These are phyloP conservation scores for Juglanconis sp. DNA, from an alignment of 2,329 filamentous ascomycete species.

Conservation along the genomic window DNA sequence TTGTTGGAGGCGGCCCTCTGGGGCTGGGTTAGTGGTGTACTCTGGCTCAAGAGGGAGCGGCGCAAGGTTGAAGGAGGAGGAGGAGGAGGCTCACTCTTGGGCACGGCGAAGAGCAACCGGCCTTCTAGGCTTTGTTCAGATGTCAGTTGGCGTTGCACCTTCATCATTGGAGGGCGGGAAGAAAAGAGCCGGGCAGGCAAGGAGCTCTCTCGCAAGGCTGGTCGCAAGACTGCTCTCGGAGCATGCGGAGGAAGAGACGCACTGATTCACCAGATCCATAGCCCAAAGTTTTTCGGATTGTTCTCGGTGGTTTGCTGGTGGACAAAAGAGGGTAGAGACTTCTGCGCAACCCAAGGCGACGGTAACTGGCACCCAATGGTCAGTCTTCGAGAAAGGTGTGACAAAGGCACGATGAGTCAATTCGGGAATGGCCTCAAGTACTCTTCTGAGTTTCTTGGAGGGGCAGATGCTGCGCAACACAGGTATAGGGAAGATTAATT, in stretches of 20 bases:
- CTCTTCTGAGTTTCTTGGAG: not conserved
- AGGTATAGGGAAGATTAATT: not conserved
- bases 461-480: conserved; percentile 1
- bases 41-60: not conserved
- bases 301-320: not conserved
- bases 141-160: conserved; percentile 30
- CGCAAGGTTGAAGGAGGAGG: not conserved
- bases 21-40: conserved; percentile 21
- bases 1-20: conserved; percentile 91
- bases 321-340: not conserved
- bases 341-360: not conserved
- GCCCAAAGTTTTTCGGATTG: not conserved
- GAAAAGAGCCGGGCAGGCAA: not conserved
- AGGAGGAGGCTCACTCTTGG: conserved; percentile 72
- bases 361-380: not conserved
- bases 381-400: not conserved
- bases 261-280: conserved; percentile 57
- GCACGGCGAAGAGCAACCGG: conserved; percentile 92
- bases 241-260: conserved; percentile 16
- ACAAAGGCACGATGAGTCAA: conserved; percentile 13
- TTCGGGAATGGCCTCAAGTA: conserved; percentile 8
- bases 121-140: conserved; percentile 71
- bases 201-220: not conserved
- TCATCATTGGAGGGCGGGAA: not conserved
- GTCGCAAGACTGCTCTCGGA: not conserved